These are phyloP conservation scores for Fusarium acutatum DNA, from an alignment of 2,329 filamentous ascomycete species.

Conservation along the genomic window DNA sequence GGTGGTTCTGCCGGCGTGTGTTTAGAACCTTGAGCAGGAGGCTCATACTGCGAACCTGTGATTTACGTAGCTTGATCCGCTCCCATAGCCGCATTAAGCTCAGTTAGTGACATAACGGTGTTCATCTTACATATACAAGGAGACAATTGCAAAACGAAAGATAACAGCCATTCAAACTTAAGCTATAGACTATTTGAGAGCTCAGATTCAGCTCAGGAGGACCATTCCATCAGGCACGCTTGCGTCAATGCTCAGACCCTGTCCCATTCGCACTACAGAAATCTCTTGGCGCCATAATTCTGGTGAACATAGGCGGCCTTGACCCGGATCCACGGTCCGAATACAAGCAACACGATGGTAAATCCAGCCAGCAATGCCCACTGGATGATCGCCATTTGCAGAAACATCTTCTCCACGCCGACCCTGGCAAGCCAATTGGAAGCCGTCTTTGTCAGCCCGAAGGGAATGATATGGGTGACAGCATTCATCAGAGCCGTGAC, in stretches of 20 bases:
- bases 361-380: not conserved
- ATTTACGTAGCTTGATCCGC: not conserved
- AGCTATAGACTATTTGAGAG: not conserved
- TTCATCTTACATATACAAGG: not conserved
- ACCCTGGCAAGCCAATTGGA: not conserved
- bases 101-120: fast-evolving
- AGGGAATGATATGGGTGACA: not conserved
- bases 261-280: not conserved
- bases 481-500: not conserved
- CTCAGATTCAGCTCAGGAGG: fast-evolving
- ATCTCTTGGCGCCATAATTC: not conserved
- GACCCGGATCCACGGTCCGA: not conserved
- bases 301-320: not conserved
- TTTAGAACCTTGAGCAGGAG: fast-evolving
- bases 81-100: not conserved
- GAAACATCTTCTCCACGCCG: not conserved
- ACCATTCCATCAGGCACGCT: not conserved
- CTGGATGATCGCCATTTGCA: not conserved
- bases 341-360: not conserved
- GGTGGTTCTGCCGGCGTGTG: fast-evolving
- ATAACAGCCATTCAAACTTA: fast-evolving
- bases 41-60: too few relatives aligned
- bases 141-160: fast-evolving
- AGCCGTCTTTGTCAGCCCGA: not conserved
- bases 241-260: fast-evolving